A percentile compares a stretch with the other conserved stretches of the same genome.
These are phyloP conservation scores for Umbelopsis sp. DNA, from an alignment of 192 early-diverging fungal genomes.

Conservation along the genomic window DNA sequence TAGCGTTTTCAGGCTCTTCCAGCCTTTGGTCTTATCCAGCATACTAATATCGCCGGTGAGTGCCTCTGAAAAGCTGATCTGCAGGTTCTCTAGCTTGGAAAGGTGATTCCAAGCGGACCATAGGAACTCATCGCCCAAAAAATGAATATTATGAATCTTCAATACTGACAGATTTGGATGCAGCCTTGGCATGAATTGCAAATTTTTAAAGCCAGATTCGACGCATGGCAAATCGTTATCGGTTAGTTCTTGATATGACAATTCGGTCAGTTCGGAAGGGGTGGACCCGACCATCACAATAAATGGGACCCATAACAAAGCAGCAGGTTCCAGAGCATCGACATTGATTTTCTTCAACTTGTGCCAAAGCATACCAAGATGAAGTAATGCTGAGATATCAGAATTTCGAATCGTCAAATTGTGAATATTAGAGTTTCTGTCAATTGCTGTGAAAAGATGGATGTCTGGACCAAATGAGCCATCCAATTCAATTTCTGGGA, in stretches of 20 bases:
- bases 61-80: neutral
- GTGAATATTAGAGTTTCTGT: slow-evolving; percentile 1
- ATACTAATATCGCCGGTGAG: neutral
- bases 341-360: slow-evolving; percentile 8
- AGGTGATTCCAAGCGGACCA: slow-evolving; percentile 19
- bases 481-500: slow-evolving; percentile 14
- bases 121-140: slow-evolving; percentile 6
- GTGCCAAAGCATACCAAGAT: slow-evolving; percentile 16
- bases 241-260: slow-evolving; percentile 15
- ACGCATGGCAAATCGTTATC: slow-evolving; percentile 17
- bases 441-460: neutral
- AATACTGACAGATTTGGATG: slow-evolving; percentile 2
- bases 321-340: neutral
- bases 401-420: slow-evolving; percentile 8
- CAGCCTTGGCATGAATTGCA: slow-evolving; percentile 5
- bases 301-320: slow-evolving; percentile 14
- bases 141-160: slow-evolving; percentile 19
- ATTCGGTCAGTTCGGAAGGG: slow-evolving; percentile 11
- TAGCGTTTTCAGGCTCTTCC: slow-evolving; percentile 2
- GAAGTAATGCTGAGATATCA: slow-evolving; percentile 6
- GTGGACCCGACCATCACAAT: slow-evolving; percentile 22
- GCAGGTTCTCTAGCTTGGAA: neutral
- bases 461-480: slow-evolving; percentile 9
- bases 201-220: slow-evolving; percentile 9
- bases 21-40: neutral